Evolutionary conservation across 352 stramenopile genomes (phyloP).

Genomic region (Pythium periplocum): DNA sequence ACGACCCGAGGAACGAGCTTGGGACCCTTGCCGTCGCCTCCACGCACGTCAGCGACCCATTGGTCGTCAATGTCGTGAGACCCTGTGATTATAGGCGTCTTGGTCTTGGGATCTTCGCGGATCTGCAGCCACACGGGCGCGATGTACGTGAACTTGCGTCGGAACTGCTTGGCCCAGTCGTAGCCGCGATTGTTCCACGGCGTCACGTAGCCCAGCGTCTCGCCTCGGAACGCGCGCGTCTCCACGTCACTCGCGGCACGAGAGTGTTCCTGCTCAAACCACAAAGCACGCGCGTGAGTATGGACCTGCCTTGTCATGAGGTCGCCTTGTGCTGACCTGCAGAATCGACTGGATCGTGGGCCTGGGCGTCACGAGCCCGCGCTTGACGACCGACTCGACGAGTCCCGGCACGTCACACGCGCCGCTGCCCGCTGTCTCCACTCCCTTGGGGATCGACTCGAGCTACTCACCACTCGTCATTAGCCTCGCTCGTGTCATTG

Average conservation of each 20-base stretch:
- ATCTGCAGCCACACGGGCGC: slow-evolving; percentile 82
- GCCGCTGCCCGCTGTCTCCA: not conserved
- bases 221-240: slow-evolving; percentile 27
- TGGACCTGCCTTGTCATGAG: not conserved
- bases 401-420: slow-evolving; percentile 19
- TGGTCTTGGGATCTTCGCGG: slow-evolving; percentile 34
- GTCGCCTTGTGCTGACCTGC: slow-evolving; percentile 2
- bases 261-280: too few relatives aligned
- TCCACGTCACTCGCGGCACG: too few relatives aligned
- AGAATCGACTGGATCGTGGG: slow-evolving; percentile 37
- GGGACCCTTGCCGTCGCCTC: slow-evolving; percentile 13
- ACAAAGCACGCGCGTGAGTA: slow-evolving; percentile 12
- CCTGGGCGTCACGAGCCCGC: slow-evolving; percentile 50
- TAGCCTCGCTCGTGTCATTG: not conserved
- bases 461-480: not conserved
- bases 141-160: slow-evolving; percentile 75
- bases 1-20: slow-evolving; percentile 71
- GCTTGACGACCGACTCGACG: slow-evolving; percentile 30
- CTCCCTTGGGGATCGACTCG: too few relatives aligned
- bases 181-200: slow-evolving; percentile 81
- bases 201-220: slow-evolving; percentile 74
- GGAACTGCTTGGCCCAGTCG: slow-evolving; percentile 59
- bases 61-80: slow-evolving; percentile 60
- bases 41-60: slow-evolving; percentile 44
- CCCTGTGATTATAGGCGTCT: slow-evolving; percentile 55